Conservation (phyloP, 179 eudicot genomes). For the Spinacia oleracea region DNA sequence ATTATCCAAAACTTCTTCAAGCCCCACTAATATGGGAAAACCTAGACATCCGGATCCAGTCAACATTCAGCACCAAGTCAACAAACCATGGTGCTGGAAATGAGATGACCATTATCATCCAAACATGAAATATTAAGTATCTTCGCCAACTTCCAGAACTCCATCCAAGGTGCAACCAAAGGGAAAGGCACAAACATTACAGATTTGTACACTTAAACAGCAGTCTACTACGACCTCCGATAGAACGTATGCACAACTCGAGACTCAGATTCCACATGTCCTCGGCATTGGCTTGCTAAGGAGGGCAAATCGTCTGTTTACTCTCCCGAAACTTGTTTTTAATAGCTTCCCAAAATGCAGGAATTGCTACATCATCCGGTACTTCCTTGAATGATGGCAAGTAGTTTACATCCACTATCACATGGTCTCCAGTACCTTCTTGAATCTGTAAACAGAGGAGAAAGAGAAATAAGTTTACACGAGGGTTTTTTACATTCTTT, state of each 20-base stretch:
- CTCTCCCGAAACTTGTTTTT: conserved; percentile 46
- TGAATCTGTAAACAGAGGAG: conserved; percentile 50
- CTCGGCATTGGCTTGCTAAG: not conserved
- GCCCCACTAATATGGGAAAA: not conserved
- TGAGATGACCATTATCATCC: not conserved
- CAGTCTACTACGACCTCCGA: not conserved
- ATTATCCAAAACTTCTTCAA: not conserved
- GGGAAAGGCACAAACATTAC: not conserved
- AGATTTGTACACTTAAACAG: not conserved
- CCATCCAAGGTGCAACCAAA: not conserved
- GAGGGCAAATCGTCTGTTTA: not conserved
- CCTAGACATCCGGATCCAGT: not conserved
- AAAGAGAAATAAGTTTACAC: not conserved
- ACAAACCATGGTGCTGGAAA: not conserved
- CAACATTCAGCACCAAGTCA: not conserved
- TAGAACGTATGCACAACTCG: not conserved
- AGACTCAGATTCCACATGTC: not conserved
- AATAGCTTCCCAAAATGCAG: conserved; percentile 95
- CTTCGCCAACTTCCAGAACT: not conserved
- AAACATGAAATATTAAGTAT: not conserved
- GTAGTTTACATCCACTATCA: conserved; percentile 93
- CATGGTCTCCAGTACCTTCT: conserved; percentile 82
- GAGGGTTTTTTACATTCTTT: not conserved
- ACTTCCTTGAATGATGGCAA: conserved; percentile 96
- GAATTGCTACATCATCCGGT: conserved; percentile 72